A percentile compares a stretch with the other conserved stretches of the same genome.
Conservation (phyloP, 2,329 filamentous ascomycete species). For the Aspergillus quadricinctus region DNA sequence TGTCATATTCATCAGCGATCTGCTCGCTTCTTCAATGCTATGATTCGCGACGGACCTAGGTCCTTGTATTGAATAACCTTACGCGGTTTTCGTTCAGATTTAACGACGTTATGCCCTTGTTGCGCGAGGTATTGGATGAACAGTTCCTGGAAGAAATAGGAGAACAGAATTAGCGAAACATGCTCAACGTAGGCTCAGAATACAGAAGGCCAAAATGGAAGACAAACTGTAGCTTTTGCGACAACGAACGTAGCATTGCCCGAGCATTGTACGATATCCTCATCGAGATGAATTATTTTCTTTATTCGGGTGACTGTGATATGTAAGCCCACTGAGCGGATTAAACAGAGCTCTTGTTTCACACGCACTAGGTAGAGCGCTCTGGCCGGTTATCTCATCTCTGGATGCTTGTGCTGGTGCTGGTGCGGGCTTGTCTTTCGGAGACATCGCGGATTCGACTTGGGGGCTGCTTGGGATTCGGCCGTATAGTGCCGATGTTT, state of each 20-base stretch:
- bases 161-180: constrained; percentile 9
- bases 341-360: background rate
- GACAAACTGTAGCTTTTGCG: constrained; percentile 73
- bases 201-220: background rate
- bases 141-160: constrained; percentile 62
- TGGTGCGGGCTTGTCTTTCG: constrained; percentile 68
- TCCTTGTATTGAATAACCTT: constrained; percentile 96
- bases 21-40: background rate
- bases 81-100: constrained; percentile 84
- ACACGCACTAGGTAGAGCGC: constrained; percentile 74
- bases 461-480: background rate
- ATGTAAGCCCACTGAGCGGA: background rate
- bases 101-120: constrained; percentile 81
- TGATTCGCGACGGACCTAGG: constrained; percentile 56
- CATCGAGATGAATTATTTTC: constrained; percentile 86
- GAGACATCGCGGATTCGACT: constrained; percentile 61
- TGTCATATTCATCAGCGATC: constrained; percentile 7
- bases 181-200: background rate
- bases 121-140: constrained; percentile 89
- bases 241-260: constrained; percentile 94
- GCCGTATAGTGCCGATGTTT: background rate
- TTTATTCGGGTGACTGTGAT: constrained; percentile 82
- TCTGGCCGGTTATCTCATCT: constrained; percentile 78
- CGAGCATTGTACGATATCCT: constrained; percentile 79
- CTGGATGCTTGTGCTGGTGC: constrained; percentile 56